These are phyloP conservation scores for Hyaloscypha finlandica DNA, from an alignment of 495 filamentous ascomycete species.

Conservation along the genomic window DNA sequence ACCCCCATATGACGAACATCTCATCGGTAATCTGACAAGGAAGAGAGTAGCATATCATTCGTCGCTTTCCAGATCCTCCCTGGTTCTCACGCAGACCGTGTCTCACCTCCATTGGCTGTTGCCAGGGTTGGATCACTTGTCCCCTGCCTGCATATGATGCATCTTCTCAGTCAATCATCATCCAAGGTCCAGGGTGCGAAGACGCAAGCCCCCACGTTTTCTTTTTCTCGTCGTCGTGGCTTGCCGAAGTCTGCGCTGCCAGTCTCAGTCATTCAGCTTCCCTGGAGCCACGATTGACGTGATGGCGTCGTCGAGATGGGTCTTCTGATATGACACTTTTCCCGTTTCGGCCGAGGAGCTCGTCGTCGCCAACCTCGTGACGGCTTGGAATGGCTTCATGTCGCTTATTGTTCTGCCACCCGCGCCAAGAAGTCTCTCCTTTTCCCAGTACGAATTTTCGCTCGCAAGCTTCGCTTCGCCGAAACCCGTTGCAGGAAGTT, in stretches of 20 bases:
- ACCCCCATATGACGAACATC: slow-evolving; percentile 17
- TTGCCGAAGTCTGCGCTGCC: slow-evolving; percentile 7
- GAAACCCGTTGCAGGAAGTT: neutral
- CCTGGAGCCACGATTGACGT: slow-evolving; percentile 6
- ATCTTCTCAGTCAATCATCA: neutral
- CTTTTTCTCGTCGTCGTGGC: slow-evolving; percentile 1
- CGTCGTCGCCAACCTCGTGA: slow-evolving; percentile 3
- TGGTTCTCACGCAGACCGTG: slow-evolving; percentile 7
- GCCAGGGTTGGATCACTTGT: neutral
- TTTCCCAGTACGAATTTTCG: neutral
- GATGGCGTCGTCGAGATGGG: slow-evolving; percentile 8
- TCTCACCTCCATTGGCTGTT: slow-evolving; percentile 12
- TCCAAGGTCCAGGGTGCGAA: neutral
- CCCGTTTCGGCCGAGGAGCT: neutral
- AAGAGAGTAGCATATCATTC: neutral
- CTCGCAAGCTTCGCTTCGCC: neutral
- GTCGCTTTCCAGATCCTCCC: neutral
- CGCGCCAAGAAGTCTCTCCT: neutral
- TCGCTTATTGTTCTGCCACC: neutral
- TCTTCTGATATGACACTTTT: neutral
- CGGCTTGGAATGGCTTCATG: slow-evolving; percentile 2
- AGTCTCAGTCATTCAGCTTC: slow-evolving; percentile 3
- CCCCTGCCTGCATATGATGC: slow-evolving; percentile 11
- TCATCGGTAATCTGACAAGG: slow-evolving; percentile 20
- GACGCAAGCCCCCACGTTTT: slow-evolving; percentile 19